These are phyloP conservation scores for Cicer chorassanicum DNA, from an alignment of 306 rosid genomes.

Conservation along the genomic window DNA sequence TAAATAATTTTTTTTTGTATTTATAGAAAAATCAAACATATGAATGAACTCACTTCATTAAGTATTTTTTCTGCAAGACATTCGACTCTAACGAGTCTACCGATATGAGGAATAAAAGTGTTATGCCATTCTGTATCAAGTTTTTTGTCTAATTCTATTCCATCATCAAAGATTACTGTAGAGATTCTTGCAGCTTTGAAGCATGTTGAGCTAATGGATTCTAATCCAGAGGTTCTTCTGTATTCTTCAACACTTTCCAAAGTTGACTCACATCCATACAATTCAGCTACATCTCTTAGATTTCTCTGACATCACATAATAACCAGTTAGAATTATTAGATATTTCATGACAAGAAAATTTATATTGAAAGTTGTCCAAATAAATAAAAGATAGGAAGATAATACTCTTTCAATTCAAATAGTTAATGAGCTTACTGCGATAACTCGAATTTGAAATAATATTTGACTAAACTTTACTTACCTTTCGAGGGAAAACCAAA, in stretches of 20 bases:
- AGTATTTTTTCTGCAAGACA: conserved; percentile 78
- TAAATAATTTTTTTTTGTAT: too few species aligned
- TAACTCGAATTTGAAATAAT: too few species aligned
- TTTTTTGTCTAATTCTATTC: conserved; percentile 67
- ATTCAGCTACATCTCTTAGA: conserved; percentile 73
- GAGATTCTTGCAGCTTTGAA: conserved; percentile 78
- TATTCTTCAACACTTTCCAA: conserved; percentile 69
- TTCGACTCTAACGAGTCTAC: conserved; percentile 83
- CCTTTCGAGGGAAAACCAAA: too few species aligned
- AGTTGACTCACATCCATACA: conserved; percentile 67
- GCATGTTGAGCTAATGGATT: conserved; percentile 67
- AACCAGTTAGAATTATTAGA: conserved; percentile 22
- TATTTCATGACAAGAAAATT: conserved; percentile 1
- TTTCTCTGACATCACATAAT: conserved; percentile 61
- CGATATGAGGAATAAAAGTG: conserved; percentile 60
- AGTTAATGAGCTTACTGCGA: too few species aligned
- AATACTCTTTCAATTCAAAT: not conserved
- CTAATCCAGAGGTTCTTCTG: conserved; percentile 67
- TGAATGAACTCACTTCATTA: conserved; percentile 56
- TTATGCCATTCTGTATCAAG: conserved; percentile 72
- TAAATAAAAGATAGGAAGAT: not conserved
- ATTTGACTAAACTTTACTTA: too few species aligned
- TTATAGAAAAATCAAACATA: too few species aligned
- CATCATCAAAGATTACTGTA: conserved; percentile 82
- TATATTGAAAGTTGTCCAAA: not conserved